Base-by-base conservation (phyloP, 164 flowering plant genomes). In the Magnolia sinica region DNA sequence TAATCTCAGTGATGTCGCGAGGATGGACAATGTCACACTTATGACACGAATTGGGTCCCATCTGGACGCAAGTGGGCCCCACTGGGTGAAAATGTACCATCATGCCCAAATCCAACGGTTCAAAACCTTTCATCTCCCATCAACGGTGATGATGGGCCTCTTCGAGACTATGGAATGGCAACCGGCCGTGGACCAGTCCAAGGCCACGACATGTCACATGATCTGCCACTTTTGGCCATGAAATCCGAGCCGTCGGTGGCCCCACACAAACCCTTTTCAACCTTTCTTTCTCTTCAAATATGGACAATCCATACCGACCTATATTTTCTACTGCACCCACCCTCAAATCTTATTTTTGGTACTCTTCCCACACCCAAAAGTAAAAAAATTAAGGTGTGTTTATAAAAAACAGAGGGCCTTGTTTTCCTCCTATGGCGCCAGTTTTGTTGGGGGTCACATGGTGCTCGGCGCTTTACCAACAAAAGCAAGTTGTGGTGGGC, bases 391-490 rank as follows among this genome's bases (percentile, higher is more conserved):
- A 16, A 1, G 61, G 19, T 55, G 61, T 16, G 16, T 55, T 3
- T 16, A 11, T 55, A 19, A 11, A 55, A 55, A 55, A 11, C 13
- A 13, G 61, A 11, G 61, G 61, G 61, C 61, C 61, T 2, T 16
- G 16, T 55, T 55, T 55, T 55, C 61, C 61, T 2, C 18, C 61
- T 9, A 0, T 16, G 16, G 10, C 45, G 45, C 45, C 45, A 55
- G 16, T 16, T 55, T 55, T 14, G 61, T 55, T 55, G 61, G 19
- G 61, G 61, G 11, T 68, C 77, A 75, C 77, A 75, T 75, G 77
- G 65, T 74, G 76, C 61, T n/a, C 61, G 50, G 31, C 70, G 65
- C 76, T 64, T 74, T 74, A 20, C 19, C 20, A 65, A 50, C 74
- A 71, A 49, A 71, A 64, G 68, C 2, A 37, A 2, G 65, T 11